Percentiles rank a stretch among this genome's conserved stretches.
These are phyloP conservation scores for Alternaria sp. DNA, from an alignment of 2,329 filamentous ascomycete genomes.

Conservation along the genomic window DNA sequence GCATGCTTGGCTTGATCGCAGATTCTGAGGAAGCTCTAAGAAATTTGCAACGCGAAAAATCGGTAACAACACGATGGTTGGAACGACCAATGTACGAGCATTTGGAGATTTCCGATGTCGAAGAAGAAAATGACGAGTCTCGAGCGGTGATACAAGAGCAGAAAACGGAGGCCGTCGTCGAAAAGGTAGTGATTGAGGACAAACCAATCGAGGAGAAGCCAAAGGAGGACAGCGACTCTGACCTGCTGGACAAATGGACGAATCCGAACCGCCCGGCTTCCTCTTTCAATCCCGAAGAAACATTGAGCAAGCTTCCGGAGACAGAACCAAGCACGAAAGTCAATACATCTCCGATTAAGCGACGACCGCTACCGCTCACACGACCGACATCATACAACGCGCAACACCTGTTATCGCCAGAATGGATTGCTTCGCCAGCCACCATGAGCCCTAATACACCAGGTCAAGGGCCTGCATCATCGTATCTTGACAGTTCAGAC, in stretches of 20 bases:
- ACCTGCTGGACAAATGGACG: constrained; percentile 23
- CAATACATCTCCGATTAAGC: constrained; percentile 23
- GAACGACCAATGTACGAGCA: constrained; percentile 34
- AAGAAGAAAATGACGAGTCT: constrained; percentile 13
- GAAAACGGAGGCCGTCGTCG: background rate
- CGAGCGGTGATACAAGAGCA: background rate
- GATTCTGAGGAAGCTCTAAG: constrained; percentile 27
- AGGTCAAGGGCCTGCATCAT: constrained; percentile 20
- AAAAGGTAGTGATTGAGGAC: background rate
- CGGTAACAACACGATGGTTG: constrained; percentile 35
- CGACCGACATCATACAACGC: constrained; percentile 28
- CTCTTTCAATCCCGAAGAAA: constrained; percentile 19
- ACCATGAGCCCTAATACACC: constrained; percentile 23
- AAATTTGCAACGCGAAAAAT: constrained; percentile 29
- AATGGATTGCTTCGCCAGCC: constrained; percentile 30
- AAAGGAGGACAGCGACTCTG: constrained; percentile 12
- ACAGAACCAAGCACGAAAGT: constrained; percentile 15
- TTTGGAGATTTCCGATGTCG: constrained; percentile 22
- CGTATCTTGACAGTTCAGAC: constrained; percentile 18
- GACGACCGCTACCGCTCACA: constrained; percentile 20
- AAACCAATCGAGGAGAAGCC: background rate
- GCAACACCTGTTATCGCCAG: constrained; percentile 27
- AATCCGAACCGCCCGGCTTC: constrained; percentile 26
- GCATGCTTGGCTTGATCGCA: constrained; percentile 32
- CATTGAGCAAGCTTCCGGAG: constrained; percentile 15